Evolutionary conservation across 2,329 filamentous ascomycete species (phyloP).

Genomic region (Truncatella angustata): DNA sequence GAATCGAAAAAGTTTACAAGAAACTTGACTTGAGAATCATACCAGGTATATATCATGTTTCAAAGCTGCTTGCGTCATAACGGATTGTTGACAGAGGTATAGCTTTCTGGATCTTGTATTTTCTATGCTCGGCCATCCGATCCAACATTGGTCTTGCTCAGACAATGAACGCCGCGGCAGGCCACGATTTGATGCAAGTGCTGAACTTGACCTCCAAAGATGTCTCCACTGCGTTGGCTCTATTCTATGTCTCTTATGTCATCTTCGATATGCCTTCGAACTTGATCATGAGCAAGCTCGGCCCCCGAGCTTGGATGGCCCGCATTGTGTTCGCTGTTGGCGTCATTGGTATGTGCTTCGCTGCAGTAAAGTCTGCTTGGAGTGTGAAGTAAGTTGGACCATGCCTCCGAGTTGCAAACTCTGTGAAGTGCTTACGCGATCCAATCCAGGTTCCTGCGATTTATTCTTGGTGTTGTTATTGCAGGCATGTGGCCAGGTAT

Average conservation of each 20-base stretch:
- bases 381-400: slow-evolving; percentile 76
- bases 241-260: slow-evolving; percentile 93
- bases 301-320: slow-evolving; percentile 87
- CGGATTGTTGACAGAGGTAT: neutral
- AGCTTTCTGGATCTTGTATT: slow-evolving; percentile 90
- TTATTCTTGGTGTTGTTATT: slow-evolving; percentile 82
- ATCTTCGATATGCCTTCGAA: slow-evolving; percentile 88
- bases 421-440: neutral
- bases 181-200: slow-evolving; percentile 73
- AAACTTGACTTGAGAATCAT: slow-evolving; percentile 61
- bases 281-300: slow-evolving; percentile 80
- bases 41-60: slow-evolving; percentile 41
- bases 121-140: slow-evolving; percentile 86
- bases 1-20: slow-evolving; percentile 54
- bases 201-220: slow-evolving; percentile 71
- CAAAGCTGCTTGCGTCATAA: neutral
- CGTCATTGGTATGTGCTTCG: slow-evolving; percentile 78
- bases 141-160: slow-evolving; percentile 93
- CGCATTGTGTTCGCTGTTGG: slow-evolving; percentile 87
- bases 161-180: slow-evolving; percentile 75
- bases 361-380: slow-evolving; percentile 78
- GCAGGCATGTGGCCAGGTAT: slow-evolving; percentile 96
- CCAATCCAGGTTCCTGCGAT: slow-evolving; percentile 62
- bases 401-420: neutral
- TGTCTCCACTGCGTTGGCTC: slow-evolving; percentile 77